phyloP scores from a whole-genome alignment of 305 asterid species.

The Coffea humblotiana region DNA sequence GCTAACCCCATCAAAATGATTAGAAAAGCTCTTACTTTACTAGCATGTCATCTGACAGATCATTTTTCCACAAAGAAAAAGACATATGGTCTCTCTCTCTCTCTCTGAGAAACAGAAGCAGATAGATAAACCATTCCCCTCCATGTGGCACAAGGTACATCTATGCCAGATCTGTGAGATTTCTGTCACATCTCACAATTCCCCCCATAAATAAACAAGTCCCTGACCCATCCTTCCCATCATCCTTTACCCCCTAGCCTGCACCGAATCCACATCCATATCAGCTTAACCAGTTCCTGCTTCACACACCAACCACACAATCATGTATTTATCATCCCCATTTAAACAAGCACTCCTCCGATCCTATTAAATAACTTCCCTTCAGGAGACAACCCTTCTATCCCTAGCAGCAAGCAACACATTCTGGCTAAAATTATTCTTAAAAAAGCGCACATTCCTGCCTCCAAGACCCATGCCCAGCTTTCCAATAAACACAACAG shows the following conservation, averaged over 20 bases:
- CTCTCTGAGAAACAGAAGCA: neutral
- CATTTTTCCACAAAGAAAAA: neutral
- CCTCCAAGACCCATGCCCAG: neutral
- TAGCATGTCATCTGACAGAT: neutral
- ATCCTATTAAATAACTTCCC: neutral
- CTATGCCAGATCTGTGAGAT: too few relatives aligned
- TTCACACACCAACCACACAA: neutral
- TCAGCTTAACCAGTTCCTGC: neutral
- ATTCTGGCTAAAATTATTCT: neutral
- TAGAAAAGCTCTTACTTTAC: neutral
- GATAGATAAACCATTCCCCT: neutral
- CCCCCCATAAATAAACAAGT: neutral
- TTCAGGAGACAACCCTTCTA: neutral
- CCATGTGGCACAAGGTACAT: neutral
- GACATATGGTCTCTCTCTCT: too few relatives aligned
- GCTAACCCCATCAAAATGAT: neutral
- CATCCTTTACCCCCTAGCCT: neutral
- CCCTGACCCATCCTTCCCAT: neutral
- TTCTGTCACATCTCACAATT: neutral
- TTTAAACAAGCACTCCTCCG: neutral
- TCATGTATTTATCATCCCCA: neutral
- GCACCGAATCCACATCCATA: neutral
- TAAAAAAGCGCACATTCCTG: neutral
- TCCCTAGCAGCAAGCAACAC: neutral
- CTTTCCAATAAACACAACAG: neutral